These are phyloP conservation scores for Antitrichia curtipendula DNA, from an alignment of 225 moss, liverwort and hornwort species.

Conservation along the genomic window DNA sequence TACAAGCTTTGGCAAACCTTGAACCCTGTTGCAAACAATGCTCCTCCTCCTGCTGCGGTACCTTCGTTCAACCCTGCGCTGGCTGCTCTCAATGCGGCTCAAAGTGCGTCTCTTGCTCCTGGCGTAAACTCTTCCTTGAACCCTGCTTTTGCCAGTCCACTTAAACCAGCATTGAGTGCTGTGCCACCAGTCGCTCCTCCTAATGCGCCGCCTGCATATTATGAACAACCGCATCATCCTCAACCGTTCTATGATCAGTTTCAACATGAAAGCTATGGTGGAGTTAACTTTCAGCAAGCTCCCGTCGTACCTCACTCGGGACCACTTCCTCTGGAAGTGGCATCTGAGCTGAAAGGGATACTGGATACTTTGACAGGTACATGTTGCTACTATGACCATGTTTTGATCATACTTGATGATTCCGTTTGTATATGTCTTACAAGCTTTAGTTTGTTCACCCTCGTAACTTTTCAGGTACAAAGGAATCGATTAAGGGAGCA, in stretches of 20 bases:
- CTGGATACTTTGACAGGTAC: constrained; percentile 70
- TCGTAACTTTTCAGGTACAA: constrained; percentile 46
- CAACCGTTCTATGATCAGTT: constrained; percentile 85
- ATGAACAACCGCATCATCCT: constrained; percentile 48
- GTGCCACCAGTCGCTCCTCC: constrained; percentile 41
- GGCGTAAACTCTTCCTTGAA: constrained; percentile 45
- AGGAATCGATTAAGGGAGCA: constrained; percentile 90
- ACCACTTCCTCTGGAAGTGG: constrained; percentile 55
- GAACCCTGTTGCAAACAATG: constrained; percentile 34
- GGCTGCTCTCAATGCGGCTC: constrained; percentile 50
- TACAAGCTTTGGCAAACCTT: constrained; percentile 76
- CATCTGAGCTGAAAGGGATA: constrained; percentile 61
- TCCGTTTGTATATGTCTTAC: background rate
- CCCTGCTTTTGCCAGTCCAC: constrained; percentile 31
- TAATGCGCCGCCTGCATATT: constrained; percentile 23
- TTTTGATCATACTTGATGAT: background rate
- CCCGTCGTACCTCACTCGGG: constrained; percentile 31
- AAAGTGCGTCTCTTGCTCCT: constrained; percentile 51
- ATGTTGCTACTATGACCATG: background rate
- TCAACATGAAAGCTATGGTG: constrained; percentile 62
- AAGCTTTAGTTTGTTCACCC: background rate
- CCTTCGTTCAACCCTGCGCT: constrained; percentile 40
- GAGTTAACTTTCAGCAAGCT: constrained; percentile 36
- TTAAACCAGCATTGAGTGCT: constrained; percentile 43
- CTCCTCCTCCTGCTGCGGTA: constrained; percentile 14